Base-by-base conservation (phyloP, 495 filamentous ascomycete species). In the Aspergillus homomorphus region DNA sequence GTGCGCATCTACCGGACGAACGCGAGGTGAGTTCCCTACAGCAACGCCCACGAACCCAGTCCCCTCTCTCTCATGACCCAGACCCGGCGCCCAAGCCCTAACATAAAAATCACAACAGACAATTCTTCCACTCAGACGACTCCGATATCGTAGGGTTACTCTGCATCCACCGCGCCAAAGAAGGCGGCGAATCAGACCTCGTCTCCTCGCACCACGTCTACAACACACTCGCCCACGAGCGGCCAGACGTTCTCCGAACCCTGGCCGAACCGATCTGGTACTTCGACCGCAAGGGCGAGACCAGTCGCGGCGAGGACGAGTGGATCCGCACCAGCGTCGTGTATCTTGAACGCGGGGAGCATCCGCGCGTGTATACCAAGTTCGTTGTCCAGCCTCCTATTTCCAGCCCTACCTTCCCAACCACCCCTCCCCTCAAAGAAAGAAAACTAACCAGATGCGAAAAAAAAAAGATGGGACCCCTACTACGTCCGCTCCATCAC, bases 241-340 rank as follows among this genome's bases (percentile, higher is more conserved):
- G 87, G 4, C 92, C 91, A 0, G 91, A 94, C 62, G 87, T 95
- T 8, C 82, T 89, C 0, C 82, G 87, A 71, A 83, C 83, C 30
- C 77, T 96, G 51, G 86, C 87, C 2, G 73, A 84, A 57, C 90
- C 91, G 0, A 84, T 88, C 63, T 96, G 92, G 91, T 95, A 94
- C 74, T 94, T 96, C 67, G 92, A 96, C 69, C 89, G 91, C 59
- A 96, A 96, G 73, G 92, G 92, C 45, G 92, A 96, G 75, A 84
- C 81, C 2, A 85, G 81, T 33, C 76, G 79, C 41, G 90, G 89
- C 24, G 77, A 96, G 72, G 84, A 92, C 41, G 84, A 87, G 53
- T 96, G 83, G 66, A 89, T 93, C 67, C 80, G 82, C 28, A 84
- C 84, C 21, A 81, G 82, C 23, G 84, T 96, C 2, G 79, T 96